A percentile compares a stretch with the other conserved stretches of the same genome.
Evolutionary conservation across 352 stramenopile genomes (phyloP).

Genomic region (Achlya hypogyna): DNA sequence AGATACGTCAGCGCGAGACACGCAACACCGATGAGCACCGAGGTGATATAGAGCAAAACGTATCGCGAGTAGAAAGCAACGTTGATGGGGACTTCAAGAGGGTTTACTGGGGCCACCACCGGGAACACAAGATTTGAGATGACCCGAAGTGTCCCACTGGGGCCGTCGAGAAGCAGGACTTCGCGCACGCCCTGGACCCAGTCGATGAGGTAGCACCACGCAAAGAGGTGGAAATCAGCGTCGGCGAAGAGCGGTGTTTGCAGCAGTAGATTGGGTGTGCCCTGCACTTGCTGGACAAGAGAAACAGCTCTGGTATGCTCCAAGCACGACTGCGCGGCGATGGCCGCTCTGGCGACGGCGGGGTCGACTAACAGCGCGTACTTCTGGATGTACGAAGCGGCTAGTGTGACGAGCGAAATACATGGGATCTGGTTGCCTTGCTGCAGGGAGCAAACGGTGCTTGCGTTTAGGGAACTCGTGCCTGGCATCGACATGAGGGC

Average conservation of each 20-base stretch:
- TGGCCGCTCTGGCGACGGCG: background rate
- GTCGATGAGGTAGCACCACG: conserved; percentile 3
- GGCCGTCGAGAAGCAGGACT: background rate
- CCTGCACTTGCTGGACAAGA: background rate
- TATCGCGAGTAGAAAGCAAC: conserved; percentile 1
- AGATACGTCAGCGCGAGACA: background rate
- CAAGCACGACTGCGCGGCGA: background rate
- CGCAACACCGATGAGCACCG: background rate
- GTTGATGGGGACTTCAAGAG: conserved; percentile 2
- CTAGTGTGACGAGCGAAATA: background rate
- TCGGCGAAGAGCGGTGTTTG: background rate
- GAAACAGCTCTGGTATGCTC: background rate
- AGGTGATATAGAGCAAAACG: conserved; percentile 1
- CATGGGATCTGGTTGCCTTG: background rate
- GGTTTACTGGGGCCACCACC: background rate
- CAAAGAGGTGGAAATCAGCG: background rate
- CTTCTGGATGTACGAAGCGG: background rate
- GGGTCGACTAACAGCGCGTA: background rate
- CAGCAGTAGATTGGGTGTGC: background rate
- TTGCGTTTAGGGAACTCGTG: background rate
- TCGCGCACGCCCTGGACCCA: conserved; percentile 1
- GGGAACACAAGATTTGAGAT: background rate
- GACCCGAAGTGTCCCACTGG: background rate
- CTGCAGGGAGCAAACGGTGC: background rate
- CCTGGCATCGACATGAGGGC: background rate